A percentile compares a stretch with the other conserved stretches of the same genome.
Evolutionary conservation across 768 basidiomycete genomes (phyloP).

Genomic region (Tulasnella sp.): DNA sequence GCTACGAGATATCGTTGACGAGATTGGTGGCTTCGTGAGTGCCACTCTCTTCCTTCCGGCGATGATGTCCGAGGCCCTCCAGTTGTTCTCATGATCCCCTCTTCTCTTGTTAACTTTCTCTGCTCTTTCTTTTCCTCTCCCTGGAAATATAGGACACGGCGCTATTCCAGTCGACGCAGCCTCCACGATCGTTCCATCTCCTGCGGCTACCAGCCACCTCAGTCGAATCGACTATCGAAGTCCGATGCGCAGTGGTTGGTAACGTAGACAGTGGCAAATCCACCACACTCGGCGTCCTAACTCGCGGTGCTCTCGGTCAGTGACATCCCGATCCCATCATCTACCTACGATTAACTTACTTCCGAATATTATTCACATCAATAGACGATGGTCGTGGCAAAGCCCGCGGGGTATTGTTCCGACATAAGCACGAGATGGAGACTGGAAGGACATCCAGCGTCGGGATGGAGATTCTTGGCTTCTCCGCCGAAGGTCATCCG

Average conservation of each 20-base stretch:
- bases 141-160: constrained; percentile 39
- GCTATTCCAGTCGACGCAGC: constrained; percentile 36
- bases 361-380: constrained; percentile 36
- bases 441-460: constrained; percentile 91
- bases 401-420: constrained; percentile 79
- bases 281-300: constrained; percentile 87
- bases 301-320: constrained; percentile 49
- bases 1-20: constrained; percentile 47
- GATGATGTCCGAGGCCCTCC: neutral
- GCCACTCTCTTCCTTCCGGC: neutral
- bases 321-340: constrained; percentile 14
- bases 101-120: neutral
- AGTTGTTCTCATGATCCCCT: neutral
- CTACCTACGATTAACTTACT: constrained; percentile 23
- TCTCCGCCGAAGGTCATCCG: constrained; percentile 61
- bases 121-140: neutral
- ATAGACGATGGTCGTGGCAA: constrained; percentile 67
- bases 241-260: constrained; percentile 90
- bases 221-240: constrained; percentile 75
- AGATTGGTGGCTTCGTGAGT: constrained; percentile 67
- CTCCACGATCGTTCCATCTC: constrained; percentile 47
- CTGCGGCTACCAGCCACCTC: constrained; percentile 65
- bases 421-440: constrained; percentile 97
- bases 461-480: constrained; percentile 97
- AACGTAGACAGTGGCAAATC: constrained; percentile 76